Evolutionary conservation across 352 stramenopile species (phyloP).

Genomic region (Halophytophthora polymorphica): DNA sequence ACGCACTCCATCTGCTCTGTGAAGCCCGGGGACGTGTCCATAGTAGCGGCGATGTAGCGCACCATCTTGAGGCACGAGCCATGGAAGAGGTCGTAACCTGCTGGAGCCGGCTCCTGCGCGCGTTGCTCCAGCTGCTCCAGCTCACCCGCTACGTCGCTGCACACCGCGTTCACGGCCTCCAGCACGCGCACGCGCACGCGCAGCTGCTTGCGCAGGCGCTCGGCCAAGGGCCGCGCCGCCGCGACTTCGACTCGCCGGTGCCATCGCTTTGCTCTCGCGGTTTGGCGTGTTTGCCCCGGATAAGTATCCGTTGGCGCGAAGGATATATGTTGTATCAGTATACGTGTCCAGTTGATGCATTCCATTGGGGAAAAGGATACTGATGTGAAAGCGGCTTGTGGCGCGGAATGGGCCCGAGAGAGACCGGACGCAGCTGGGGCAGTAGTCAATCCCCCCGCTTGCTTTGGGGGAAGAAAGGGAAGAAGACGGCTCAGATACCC

Average conservation of each 20-base stretch:
- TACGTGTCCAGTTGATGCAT: too few species aligned
- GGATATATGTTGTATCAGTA: too few species aligned
- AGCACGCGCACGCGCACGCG: conserved; percentile 29
- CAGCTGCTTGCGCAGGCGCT: conserved; percentile 23
- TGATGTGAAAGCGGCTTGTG: too few species aligned
- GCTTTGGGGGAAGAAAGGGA: too few species aligned
- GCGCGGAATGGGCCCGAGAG: too few species aligned
- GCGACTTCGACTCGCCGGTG: neutral
- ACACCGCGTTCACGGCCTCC: conserved; percentile 46
- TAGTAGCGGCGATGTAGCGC: conserved; percentile 51
- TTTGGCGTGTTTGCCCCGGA: too few species aligned
- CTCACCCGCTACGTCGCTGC: conserved; percentile 25
- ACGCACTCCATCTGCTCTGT: conserved; percentile 67
- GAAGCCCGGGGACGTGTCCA: conserved; percentile 54
- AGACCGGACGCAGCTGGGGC: too few species aligned
- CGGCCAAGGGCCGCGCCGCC: neutral
- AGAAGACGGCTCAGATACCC: too few species aligned
- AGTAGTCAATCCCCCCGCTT: too few species aligned
- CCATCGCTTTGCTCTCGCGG: too few species aligned
- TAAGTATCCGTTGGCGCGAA: too few species aligned
- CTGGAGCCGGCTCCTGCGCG: conserved; percentile 4
- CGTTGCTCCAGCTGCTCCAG: conserved; percentile 11
- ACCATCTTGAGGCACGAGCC: conserved; percentile 49
- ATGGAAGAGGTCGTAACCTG: conserved; percentile 44
- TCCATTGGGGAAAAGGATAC: too few species aligned